Conservation (phyloP, 192 early-diverging fungal genomes). For the Coemansia sp. region DNA sequence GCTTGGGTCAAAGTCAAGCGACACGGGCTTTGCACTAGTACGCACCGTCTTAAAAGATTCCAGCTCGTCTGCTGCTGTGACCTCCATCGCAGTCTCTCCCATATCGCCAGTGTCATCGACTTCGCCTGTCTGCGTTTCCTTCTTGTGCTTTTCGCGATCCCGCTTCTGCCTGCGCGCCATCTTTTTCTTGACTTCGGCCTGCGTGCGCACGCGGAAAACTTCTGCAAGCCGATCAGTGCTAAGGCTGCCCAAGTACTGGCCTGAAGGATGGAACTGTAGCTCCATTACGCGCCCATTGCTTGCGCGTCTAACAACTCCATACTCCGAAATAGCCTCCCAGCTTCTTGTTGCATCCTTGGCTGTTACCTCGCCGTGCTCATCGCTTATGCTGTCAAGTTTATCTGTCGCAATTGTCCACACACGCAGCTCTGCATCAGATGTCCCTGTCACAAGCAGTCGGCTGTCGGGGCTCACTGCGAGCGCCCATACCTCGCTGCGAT, state of each 20-base stretch:
- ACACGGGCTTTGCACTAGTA: constrained; percentile 75
- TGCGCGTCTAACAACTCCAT: constrained; percentile 77
- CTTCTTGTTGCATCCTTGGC: constrained; percentile 27
- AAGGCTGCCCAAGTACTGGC: constrained; percentile 75
- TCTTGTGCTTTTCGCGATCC: constrained; percentile 69
- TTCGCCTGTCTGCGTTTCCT: constrained; percentile 33
- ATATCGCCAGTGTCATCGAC: constrained; percentile 31
- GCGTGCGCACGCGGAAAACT: constrained; percentile 74
- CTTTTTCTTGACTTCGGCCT: constrained; percentile 83
- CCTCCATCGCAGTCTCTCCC: constrained; percentile 17
- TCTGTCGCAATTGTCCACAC: constrained; percentile 79
- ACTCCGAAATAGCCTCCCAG: constrained; percentile 69
- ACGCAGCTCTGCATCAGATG: constrained; percentile 78
- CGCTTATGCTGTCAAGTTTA: constrained; percentile 22
- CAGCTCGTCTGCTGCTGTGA: constrained; percentile 78
- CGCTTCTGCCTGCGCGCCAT: constrained; percentile 76
- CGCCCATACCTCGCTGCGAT: constrained; percentile 93
- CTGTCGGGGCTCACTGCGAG: constrained; percentile 68
- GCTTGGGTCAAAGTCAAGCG: constrained; percentile 54
- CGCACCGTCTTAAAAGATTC: constrained; percentile 69
- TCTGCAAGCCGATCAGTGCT: constrained; percentile 81
- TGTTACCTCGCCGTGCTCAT: constrained; percentile 19
- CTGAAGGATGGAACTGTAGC: constrained; percentile 76
- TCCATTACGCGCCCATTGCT: constrained; percentile 79
- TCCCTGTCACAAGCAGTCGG: constrained; percentile 76